Percentiles rank a stretch among this genome's conserved stretches.
Conservation (phyloP, 169 alveolate species). For the Cyclospora cayetanensis region DNA sequence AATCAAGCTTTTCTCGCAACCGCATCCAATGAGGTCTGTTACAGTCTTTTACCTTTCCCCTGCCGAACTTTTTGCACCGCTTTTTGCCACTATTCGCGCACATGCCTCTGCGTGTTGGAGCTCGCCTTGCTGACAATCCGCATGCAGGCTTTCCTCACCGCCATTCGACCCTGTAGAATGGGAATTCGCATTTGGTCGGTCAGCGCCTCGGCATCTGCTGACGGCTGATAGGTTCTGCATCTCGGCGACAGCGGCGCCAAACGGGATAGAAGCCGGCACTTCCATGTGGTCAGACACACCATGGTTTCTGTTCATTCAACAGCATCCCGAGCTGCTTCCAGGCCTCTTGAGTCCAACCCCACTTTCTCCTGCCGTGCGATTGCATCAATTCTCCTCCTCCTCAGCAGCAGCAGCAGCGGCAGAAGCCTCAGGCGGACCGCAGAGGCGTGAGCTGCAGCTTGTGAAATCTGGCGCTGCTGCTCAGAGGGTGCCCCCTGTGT, state of each 20-base stretch:
- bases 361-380: background rate
- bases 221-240: conserved; percentile 14
- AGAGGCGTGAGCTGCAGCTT: conserved; percentile 14
- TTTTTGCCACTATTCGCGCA: background rate
- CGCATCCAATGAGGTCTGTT: conserved; percentile 81
- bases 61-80: background rate
- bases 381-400: background rate
- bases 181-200: conserved; percentile 45
- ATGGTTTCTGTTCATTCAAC: conserved; percentile 62
- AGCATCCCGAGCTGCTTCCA: conserved; percentile 59
- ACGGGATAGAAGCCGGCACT: background rate
- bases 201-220: conserved; percentile 24
- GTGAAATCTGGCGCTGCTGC: conserved; percentile 3
- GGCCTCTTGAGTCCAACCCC: conserved; percentile 46
- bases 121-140: background rate
- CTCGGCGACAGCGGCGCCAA: background rate
- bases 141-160: conserved; percentile 63
- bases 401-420: background rate
- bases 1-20: conserved; percentile 83
- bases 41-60: background rate
- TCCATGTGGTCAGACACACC: conserved; percentile 70
- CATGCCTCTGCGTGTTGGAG: background rate
- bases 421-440: background rate
- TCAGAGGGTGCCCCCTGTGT: background rate
- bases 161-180: conserved; percentile 63